A percentile compares a stretch with the other conserved stretches of the same genome.
Evolutionary conservation across 2,329 filamentous ascomycete species (phyloP).

Genomic region (Drechslera avenae): DNA sequence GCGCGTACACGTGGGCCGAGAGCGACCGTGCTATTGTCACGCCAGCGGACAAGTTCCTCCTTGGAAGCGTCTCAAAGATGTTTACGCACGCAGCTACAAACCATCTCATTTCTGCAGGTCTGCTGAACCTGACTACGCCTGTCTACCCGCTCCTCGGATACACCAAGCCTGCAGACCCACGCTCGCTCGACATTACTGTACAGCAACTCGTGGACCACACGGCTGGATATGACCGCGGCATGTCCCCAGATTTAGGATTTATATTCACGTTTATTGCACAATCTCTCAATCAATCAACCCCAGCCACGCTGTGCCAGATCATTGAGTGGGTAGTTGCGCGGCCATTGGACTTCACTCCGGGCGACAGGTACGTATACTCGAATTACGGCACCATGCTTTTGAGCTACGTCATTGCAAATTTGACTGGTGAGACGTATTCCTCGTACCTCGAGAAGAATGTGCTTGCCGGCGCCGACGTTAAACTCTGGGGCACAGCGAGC

Average conservation of each 20-base stretch:
- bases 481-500: slow-evolving; percentile 14
- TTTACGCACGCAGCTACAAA: slow-evolving; percentile 27
- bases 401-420: slow-evolving; percentile 20
- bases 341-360: slow-evolving; percentile 27
- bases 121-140: slow-evolving; percentile 20
- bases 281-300: slow-evolving; percentile 21
- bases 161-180: slow-evolving; percentile 18
- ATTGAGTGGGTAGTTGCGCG: slow-evolving; percentile 24
- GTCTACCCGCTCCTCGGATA: slow-evolving; percentile 30
- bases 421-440: slow-evolving; percentile 21
- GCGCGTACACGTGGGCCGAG: slow-evolving; percentile 31
- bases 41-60: slow-evolving; percentile 28
- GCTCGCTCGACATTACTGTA: slow-evolving; percentile 27
- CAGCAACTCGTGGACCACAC: slow-evolving; percentile 29
- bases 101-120: slow-evolving; percentile 16
- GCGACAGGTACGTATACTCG: slow-evolving; percentile 18
- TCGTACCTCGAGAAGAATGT: slow-evolving; percentile 23
- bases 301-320: slow-evolving; percentile 23
- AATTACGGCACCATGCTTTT: slow-evolving; percentile 31
- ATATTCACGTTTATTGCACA: slow-evolving; percentile 22
- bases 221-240: slow-evolving; percentile 24
- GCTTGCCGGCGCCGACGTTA: slow-evolving; percentile 18
- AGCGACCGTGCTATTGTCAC: slow-evolving; percentile 22
- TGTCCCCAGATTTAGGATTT: slow-evolving; percentile 24
- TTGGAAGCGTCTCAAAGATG: slow-evolving; percentile 30